These are phyloP conservation scores for Moricandia moricandioides DNA, from an alignment of 345 rosid species.

Conservation along the genomic window DNA sequence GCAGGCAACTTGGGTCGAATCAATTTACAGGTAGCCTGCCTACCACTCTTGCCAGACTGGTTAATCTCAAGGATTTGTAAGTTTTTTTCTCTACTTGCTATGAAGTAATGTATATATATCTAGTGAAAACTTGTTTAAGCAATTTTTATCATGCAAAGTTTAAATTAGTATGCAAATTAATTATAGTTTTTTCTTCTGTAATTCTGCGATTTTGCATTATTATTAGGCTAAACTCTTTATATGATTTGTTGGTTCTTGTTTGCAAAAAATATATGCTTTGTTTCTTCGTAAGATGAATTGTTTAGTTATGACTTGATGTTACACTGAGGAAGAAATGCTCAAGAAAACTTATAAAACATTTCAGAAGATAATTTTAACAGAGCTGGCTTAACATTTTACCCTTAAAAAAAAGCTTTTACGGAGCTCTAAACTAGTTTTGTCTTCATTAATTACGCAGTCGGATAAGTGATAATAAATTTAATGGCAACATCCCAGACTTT, in stretches of 20 bases:
- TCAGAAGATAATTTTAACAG: not conserved
- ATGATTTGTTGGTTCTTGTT: not conserved
- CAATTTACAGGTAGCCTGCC: conserved; percentile 42
- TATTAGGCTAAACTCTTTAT: not conserved
- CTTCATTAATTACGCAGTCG: conserved; percentile 41
- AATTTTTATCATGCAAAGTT: not conserved
- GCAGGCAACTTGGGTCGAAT: conserved; percentile 47
- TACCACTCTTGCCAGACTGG: conserved; percentile 27
- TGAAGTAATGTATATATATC: too few relatives aligned
- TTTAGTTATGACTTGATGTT: not conserved
- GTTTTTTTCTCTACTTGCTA: not conserved
- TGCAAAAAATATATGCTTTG: not conserved
- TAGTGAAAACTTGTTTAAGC: not conserved
- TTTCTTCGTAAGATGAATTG: not conserved
- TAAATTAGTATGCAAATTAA: not conserved
- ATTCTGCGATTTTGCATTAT: not conserved
- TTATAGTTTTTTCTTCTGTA: not conserved
- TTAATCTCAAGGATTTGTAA: conserved; percentile 23
- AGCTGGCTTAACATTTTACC: not conserved
- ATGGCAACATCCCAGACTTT: conserved; percentile 54
- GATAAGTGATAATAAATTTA: conserved; percentile 67
- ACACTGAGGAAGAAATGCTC: not conserved
- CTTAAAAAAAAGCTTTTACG: not conserved
- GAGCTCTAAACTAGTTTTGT: not conserved
- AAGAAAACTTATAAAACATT: not conserved